Base-by-base conservation (phyloP, 257 asterid genomes). In the Misopates orontium region DNA sequence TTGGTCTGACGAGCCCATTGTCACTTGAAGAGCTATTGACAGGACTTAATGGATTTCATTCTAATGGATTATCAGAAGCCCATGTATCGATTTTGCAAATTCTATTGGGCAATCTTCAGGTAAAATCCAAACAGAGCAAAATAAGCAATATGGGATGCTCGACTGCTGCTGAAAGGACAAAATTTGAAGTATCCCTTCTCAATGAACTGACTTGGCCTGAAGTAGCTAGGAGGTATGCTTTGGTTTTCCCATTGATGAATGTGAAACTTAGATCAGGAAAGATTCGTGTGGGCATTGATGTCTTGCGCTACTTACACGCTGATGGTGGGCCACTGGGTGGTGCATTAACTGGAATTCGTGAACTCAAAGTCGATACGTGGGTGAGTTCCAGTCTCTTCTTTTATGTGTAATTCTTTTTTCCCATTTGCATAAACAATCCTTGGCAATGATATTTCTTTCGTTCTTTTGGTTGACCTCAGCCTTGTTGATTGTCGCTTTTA, bases 121-220 rank as follows among this genome's bases (percentile, higher is more conserved):
- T 12, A 11, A 20, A 40, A 19, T 14, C 23, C 8, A 5, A 56
- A 67, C 12, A 19, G 5, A 0, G 20, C 22, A 23, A 17, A 15
- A 53, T 22, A 44, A 42, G 22, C 15, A 1, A 1, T 17, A 13
- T 19, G 25, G 25, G 39, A 51, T 23, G 5, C 68, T 24, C 47
- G 18, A 5, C 67, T 20, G 17, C 7, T 10, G 14, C 21, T 11
- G 24, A 7, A 20, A 25, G 14, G 41, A 19, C 41, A 1, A 20
- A 16, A 19, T n/a, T 3, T 39, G 39, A 56, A 40, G 11, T 25
- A 16, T 47, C 72, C 22, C 23, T 51, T 25, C n/a, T 67, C 13
- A 67, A 67, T 31, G 64, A 24, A 21, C 36, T 44, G 1, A 67
- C 64, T 45, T 67, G 72, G 71, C 71, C 47, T 53, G 71, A 55